phyloP scores from a whole-genome alignment of 352 stramenopile genomes.

The Pythium myriotylum region DNA sequence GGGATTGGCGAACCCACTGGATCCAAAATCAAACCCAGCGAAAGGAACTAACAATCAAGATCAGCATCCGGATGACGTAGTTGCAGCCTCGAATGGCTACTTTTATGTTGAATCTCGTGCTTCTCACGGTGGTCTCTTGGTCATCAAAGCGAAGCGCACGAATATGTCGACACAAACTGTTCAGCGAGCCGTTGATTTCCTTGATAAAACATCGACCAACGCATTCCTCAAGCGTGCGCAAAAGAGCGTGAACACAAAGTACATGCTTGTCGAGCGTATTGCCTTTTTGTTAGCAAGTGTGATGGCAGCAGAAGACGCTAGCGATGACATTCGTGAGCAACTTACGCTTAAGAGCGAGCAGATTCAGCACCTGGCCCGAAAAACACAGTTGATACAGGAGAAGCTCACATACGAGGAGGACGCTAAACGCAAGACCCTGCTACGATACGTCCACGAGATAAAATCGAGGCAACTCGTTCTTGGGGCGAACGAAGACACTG shows the following conservation, averaged over 20 bases:
- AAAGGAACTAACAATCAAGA: conserved; percentile 28
- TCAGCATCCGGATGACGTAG: conserved; percentile 60
- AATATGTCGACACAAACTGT: conserved; percentile 57
- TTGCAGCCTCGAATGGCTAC: conserved; percentile 59
- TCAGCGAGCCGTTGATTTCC: conserved; percentile 80
- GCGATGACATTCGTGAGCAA: conserved; percentile 51
- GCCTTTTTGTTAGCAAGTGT: conserved; percentile 78
- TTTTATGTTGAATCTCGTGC: conserved; percentile 89
- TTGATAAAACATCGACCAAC: conserved; percentile 91
- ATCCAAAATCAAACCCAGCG: conserved; percentile 31
- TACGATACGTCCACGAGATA: conserved; percentile 95
- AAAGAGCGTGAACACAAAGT: conserved; percentile 92
- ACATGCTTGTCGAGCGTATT: conserved; percentile 91
- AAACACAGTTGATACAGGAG: conserved; percentile 80
- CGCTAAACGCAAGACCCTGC: conserved; percentile 93
- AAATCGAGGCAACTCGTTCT: conserved; percentile 62
- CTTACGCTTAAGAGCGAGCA: conserved; percentile 72
- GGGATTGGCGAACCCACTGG: conserved; percentile 35
- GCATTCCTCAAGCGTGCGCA: conserved; percentile 93
- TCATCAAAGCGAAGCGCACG: conserved; percentile 93
- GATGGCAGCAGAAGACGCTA: conserved; percentile 74
- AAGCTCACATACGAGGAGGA: conserved; percentile 92
- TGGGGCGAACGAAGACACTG: conserved; percentile 21
- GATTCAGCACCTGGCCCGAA: conserved; percentile 75
- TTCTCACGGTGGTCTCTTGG: conserved; percentile 81